Evolutionary conservation across 306 rosid genomes (phyloP).

Genomic region (Ammopiptanthus mongolicus): DNA sequence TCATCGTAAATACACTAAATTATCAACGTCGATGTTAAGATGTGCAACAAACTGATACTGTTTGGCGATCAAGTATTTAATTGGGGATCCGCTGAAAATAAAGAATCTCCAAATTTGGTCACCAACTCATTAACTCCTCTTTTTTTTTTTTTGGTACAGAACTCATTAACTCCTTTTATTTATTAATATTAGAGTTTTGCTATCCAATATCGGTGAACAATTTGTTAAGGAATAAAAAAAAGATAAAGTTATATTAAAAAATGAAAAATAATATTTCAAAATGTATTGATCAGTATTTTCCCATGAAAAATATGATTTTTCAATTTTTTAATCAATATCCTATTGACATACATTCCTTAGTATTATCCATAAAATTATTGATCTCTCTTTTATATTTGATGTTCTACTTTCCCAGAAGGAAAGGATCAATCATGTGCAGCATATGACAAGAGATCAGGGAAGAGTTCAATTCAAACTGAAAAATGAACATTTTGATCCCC

Average conservation of each 20-base stretch:
- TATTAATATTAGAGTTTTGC: no score
- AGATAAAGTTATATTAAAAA: no score
- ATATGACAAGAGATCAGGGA: not conserved
- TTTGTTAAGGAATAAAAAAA: no score
- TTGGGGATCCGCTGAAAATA: not conserved
- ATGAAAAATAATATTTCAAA: no score
- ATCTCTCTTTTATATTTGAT: not conserved
- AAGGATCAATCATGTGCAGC: not conserved
- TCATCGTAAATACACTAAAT: not conserved
- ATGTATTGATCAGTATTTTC: no score
- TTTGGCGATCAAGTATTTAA: not conserved
- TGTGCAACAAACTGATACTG: not conserved
- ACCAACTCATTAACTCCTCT: not conserved
- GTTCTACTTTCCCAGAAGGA: not conserved
- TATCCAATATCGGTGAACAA: no score
- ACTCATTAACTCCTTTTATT: no score
- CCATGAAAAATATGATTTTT: no score
- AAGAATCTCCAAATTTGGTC: not conserved
- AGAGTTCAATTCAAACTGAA: constrained; percentile 7
- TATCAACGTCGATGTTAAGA: not conserved
- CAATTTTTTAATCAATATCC: no score
- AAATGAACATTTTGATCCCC: not conserved
- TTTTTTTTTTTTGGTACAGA: no score
- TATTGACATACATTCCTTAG: no score
- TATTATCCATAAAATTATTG: no score